Evolutionary conservation across 1,284 basidiomycete genomes (phyloP), one percentile per base, ranked within the genome.

Genomic region (Rhodotorula sp.): DNA sequence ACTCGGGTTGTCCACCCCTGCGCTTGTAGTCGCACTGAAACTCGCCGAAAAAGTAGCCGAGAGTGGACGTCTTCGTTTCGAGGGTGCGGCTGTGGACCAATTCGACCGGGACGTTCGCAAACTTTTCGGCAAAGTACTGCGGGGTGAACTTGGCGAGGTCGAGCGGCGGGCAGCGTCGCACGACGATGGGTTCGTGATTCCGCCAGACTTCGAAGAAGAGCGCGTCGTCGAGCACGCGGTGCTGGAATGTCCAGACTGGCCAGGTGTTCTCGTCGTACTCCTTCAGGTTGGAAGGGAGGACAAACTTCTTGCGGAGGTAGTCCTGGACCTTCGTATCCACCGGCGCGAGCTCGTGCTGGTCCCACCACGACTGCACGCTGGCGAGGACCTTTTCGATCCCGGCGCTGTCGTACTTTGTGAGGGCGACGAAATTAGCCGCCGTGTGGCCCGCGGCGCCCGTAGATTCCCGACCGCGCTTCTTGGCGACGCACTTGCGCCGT

Each of bases 31-130:
- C 55, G 49, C 65, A 48, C n/a, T 91, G 91, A 80, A 95, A 95
- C 79, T 83, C 81, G 3, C 83, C 81, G 79, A 97, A 97, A 82
- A 97, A 97, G 60, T 89, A 85, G 3, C 84, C 85, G 5, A 95
- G 88, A 0, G 85, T 88, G 18, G 87, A 43, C 8, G 43, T 47
- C 34, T 58, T 23, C 48, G 58, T 52, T 16, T 26, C 67, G 59
- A 52, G 62, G 64, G 64, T 31, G 23, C 38, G 57, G 68, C 69
- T 70, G 65, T 70, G 78, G 73, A 70, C 60, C 63, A 65, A 63
- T 62, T 56, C 82, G 79, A 90, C 93, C 57, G 79, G 81, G 74
- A 87, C n/a, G 82, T 80, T 14, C 14, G 86, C 89, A 80, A 90
- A 91, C 69, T 87, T 85, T 70, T 86, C 82, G 45, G 87, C 85